These are phyloP conservation scores for Grosmannia clavigera DNA, from an alignment of 2,329 filamentous ascomycete species.

Conservation along the genomic window DNA sequence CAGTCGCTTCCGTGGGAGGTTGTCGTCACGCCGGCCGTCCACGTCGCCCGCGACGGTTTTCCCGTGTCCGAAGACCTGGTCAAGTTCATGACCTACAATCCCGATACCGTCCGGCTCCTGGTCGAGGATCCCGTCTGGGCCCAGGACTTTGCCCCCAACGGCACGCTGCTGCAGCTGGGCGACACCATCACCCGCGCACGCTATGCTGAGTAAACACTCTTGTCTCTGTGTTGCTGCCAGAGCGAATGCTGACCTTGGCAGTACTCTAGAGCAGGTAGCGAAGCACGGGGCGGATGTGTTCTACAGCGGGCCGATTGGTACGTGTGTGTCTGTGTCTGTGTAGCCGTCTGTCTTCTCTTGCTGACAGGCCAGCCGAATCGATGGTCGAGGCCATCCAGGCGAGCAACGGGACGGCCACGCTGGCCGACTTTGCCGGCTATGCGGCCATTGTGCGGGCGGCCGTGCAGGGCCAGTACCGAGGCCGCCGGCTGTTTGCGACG, in stretches of 20 bases:
- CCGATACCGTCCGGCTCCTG: slow-evolving; percentile 46
- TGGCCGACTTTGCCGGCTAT: slow-evolving; percentile 67
- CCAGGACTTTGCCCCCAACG: slow-evolving; percentile 77
- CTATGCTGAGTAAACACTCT: slow-evolving; percentile 44
- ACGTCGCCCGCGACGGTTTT: slow-evolving; percentile 64
- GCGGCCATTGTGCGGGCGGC: slow-evolving; percentile 47
- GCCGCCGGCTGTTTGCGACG: slow-evolving; percentile 55
- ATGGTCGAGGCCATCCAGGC: slow-evolving; percentile 58
- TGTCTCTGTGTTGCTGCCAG: neutral
- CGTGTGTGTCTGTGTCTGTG: neutral
- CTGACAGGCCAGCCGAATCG: slow-evolving; percentile 43
- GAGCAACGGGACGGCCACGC: slow-evolving; percentile 72
- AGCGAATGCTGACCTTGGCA: slow-evolving; percentile 11
- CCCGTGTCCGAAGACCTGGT: slow-evolving; percentile 60
- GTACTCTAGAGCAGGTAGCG: slow-evolving; percentile 65
- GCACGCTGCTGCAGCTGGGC: slow-evolving; percentile 53
- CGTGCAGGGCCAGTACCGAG: slow-evolving; percentile 53
- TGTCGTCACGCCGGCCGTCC: slow-evolving; percentile 62
- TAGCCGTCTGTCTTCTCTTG: neutral
- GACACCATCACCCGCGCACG: slow-evolving; percentile 70
- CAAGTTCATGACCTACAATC: slow-evolving; percentile 48
- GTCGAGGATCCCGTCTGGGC: slow-evolving; percentile 68
- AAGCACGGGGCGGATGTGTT: slow-evolving; percentile 40
- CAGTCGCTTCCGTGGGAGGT: slow-evolving; percentile 53
- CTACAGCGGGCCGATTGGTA: slow-evolving; percentile 25